Evolutionary conservation across 805 yeast genomes (phyloP), one percentile per base, ranked within the genome.

Genomic region (Candida fluviatilis): DNA sequence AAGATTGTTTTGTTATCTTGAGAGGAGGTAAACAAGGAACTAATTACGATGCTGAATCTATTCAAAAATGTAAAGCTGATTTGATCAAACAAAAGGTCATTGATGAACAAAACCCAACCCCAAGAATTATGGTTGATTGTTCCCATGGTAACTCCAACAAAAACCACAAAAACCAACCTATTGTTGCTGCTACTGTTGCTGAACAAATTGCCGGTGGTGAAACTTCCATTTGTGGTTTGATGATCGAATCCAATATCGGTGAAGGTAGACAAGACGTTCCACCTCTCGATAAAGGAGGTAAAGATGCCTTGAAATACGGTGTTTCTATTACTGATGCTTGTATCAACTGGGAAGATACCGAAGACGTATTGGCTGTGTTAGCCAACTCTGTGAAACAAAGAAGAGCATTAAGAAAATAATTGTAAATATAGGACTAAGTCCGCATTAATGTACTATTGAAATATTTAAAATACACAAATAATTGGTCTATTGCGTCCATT

Each of bases 291-390:
- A 69, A 77, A 41, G 83, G 81, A 37, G 96, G 95, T 38, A 82
- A 83, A 57, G 73, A 72, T 38, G 60, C 63, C 12, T 76, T 91
- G 64, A 78, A 84, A 55, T 91, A 91, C 66, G 99, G 99, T 46
- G 86, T 89, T 46, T 85, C 95, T 21, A 89, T 91, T 53, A 91
- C 99, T n/a, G 99, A 91, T 64, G 96, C 96, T 23, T 91, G 99
- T 73, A 89, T 91, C 43, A 76, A 87, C 43, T 87, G 95, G 88
- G 93, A 84, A 38, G 71, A 79, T 35, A 91, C 99, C 13, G 91
- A 73, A 35, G 65, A 61, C 18, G 91, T 88, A 39, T 72, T 91
- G 51, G 74, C 71, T 36, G 68, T 71, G 36, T 76, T 91, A 52
- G 82, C 97, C 18, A 75, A 75, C 24, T 95, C 96, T 42, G 93